Percentiles rank a stretch among this genome's conserved stretches.
These are phyloP conservation scores for Ulota crispa DNA, from an alignment of 225 moss, liverwort and hornwort genomes.

Conservation along the genomic window DNA sequence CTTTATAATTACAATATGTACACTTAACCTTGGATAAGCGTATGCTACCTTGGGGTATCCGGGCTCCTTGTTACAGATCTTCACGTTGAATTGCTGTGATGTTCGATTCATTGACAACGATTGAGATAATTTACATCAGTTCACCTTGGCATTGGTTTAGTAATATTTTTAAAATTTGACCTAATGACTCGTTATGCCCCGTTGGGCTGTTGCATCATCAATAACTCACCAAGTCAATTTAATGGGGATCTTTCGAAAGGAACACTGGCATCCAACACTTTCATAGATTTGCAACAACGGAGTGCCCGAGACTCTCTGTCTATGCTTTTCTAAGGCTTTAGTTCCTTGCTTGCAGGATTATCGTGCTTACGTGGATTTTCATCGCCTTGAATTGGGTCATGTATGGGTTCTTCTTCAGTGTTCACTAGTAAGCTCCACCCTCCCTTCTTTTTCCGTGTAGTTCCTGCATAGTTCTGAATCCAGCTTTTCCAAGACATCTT, in stretches of 20 bases:
- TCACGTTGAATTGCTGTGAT: background rate
- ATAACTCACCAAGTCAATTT: background rate
- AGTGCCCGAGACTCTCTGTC: no score
- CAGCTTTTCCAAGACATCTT: background rate
- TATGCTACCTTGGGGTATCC: background rate
- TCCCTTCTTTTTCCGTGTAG: background rate
- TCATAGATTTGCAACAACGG: background rate
- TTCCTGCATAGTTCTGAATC: background rate
- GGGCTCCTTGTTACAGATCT: background rate
- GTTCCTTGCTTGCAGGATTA: conserved; percentile 31
- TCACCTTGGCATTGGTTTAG: background rate
- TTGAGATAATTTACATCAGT: background rate
- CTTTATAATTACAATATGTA: background rate
- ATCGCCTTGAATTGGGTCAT: conserved; percentile 39
- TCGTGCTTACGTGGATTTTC: conserved; percentile 44
- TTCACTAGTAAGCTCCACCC: conserved; percentile 37
- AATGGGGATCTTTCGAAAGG: background rate
- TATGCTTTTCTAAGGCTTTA: background rate
- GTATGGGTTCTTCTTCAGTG: conserved; percentile 46
- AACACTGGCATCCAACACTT: background rate
- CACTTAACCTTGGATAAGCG: background rate
- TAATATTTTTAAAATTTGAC: background rate
- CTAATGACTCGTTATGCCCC: background rate
- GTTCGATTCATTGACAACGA: background rate
- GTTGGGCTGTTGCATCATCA: background rate